Conservation (phyloP, 2,329 filamentous ascomycete species). For the Cladobotryum protrusum region DNA sequence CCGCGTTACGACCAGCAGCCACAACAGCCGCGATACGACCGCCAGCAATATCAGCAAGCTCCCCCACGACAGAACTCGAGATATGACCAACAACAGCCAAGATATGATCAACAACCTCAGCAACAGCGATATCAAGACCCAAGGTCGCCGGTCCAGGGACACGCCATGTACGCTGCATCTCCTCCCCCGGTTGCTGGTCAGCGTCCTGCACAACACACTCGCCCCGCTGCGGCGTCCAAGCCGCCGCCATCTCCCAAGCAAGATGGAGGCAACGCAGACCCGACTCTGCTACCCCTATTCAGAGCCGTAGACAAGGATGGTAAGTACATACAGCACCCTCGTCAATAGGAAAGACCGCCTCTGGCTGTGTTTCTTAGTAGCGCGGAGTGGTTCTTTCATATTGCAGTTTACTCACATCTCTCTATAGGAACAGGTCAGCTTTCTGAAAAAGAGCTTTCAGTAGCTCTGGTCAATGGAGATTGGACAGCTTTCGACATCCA, state of each 20-base stretch:
- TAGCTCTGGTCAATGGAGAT: constrained; percentile 92
- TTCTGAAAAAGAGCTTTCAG: constrained; percentile 78
- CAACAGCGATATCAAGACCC: constrained; percentile 39
- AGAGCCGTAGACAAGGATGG: constrained; percentile 82
- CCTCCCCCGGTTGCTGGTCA: constrained; percentile 42
- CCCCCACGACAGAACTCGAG: neutral
- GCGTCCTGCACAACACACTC: constrained; percentile 39
- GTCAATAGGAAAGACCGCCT: neutral
- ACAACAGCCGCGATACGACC: constrained; percentile 11
- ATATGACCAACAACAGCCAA: constrained; percentile 4
- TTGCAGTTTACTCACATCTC: neutral
- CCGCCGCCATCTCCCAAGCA: constrained; percentile 60
- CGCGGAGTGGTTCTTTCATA: no score
- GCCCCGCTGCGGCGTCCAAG: constrained; percentile 51
- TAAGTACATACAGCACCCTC: constrained; percentile 34
- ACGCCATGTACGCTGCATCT: constrained; percentile 41
- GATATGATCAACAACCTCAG: constrained; percentile 20
- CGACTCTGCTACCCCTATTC: constrained; percentile 79
- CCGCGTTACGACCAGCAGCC: constrained; percentile 15
- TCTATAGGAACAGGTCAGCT: constrained; percentile 66
- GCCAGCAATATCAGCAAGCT: constrained; percentile 10
- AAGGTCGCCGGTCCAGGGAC: constrained; percentile 35
- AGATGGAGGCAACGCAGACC: constrained; percentile 48
- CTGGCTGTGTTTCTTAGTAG: no score
- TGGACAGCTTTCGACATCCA: constrained; percentile 90